Evolutionary conservation across 352 stramenopile genomes (phyloP).

Genomic region (Phytophthora pseudosyringae): DNA sequence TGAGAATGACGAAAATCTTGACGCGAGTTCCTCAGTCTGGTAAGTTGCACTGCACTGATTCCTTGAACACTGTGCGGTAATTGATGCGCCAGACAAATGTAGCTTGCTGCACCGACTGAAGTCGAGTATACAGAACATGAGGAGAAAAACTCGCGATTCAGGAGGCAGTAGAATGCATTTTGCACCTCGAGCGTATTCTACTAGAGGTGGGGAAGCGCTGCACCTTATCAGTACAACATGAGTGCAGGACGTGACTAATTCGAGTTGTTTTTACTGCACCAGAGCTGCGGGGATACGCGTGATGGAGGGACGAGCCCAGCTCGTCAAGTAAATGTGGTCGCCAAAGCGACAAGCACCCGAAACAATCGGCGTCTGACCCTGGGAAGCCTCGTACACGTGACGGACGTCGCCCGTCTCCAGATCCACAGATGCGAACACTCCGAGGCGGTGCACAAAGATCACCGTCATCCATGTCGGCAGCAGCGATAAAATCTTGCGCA

Average conservation of each 20-base stretch:
- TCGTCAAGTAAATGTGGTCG: conserved; percentile 64
- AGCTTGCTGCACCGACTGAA: no score
- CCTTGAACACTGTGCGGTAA: no score
- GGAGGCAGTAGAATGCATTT: no score
- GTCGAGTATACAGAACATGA: no score
- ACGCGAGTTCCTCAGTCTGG: no score
- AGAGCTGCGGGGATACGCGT: conserved; percentile 51
- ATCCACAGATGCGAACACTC: conserved; percentile 56
- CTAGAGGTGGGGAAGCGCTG: no score
- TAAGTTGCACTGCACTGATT: no score
- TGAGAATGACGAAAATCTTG: no score
- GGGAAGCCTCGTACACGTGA: conserved; percentile 54
- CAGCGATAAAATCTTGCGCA: conserved; percentile 65
- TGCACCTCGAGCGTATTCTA: no score
- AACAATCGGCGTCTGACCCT: conserved; percentile 44
- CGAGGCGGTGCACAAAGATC: conserved; percentile 39
- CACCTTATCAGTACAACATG: neutral
- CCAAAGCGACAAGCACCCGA: conserved; percentile 50
- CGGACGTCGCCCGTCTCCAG: conserved; percentile 48
- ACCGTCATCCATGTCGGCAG: conserved; percentile 46
- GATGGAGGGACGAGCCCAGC: conserved; percentile 49
- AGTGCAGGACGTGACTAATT: neutral
- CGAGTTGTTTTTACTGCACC: conserved; percentile 31
- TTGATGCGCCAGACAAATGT: no score
- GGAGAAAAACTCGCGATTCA: no score